These are phyloP conservation scores for Kwoniella shivajii DNA, from an alignment of 1,284 basidiomycete genomes.

Conservation along the genomic window DNA sequence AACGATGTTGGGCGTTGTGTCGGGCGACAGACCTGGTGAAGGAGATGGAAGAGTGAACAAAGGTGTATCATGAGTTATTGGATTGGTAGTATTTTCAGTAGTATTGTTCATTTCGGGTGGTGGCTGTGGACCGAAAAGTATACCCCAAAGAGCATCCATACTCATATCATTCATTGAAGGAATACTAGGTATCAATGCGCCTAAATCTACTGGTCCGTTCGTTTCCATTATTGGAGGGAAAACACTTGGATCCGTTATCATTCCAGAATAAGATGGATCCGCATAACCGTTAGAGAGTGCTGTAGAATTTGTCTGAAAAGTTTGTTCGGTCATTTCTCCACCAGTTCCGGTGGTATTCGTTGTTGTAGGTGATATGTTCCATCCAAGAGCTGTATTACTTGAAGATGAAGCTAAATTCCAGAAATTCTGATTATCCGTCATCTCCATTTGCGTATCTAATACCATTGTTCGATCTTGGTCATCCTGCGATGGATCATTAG, in stretches of 20 bases:
- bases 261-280: background rate
- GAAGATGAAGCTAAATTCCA: conserved; percentile 1
- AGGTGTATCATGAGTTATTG: background rate
- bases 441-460: background rate
- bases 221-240: background rate
- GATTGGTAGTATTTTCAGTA: background rate
- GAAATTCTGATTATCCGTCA: background rate
- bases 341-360: background rate
- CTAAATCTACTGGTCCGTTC: background rate
- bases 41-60: conserved; percentile 9
- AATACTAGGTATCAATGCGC: background rate
- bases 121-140: conserved; percentile 1
- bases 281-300: no score
- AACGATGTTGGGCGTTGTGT: background rate
- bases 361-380: background rate
- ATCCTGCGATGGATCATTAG: background rate
- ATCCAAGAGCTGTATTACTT: background rate
- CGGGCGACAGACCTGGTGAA: background rate
- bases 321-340: background rate
- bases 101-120: background rate
- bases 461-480: no score
- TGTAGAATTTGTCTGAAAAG: no score
- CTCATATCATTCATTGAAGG: conserved; percentile 1
- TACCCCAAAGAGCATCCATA: background rate
- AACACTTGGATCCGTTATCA: background rate